Evolutionary conservation across 2,329 filamentous ascomycete genomes (phyloP).

Genomic region (Botrytis medusae): DNA sequence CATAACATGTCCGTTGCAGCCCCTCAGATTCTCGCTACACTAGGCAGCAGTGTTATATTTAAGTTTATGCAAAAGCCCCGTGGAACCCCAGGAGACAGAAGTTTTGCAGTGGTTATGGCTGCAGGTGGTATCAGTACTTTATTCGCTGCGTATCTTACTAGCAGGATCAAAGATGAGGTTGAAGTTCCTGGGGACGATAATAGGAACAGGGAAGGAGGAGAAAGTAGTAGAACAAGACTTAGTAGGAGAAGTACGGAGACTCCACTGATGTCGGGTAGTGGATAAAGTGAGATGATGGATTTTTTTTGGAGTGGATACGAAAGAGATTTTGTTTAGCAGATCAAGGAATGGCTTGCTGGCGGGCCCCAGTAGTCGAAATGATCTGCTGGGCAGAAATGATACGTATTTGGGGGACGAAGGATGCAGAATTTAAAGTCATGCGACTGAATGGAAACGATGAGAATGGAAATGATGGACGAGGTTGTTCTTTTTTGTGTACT

Average conservation of each 20-base stretch:
- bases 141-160: slow-evolving; percentile 66
- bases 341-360: not conserved
- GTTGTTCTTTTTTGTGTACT: not conserved
- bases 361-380: not conserved
- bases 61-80: slow-evolving; percentile 82
- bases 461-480: not conserved
- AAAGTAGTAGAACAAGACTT: not conserved
- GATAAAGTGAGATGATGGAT: not conserved
- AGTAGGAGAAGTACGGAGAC: slow-evolving; percentile 8
- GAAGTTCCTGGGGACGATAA: slow-evolving; percentile 27
- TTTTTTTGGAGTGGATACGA: not conserved
- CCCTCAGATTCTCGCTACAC: slow-evolving; percentile 86
- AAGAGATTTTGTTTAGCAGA: not conserved
- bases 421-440: not conserved
- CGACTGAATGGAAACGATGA: not conserved
- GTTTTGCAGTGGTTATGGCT: slow-evolving; percentile 81
- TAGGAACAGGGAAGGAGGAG: not conserved
- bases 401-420: not conserved
- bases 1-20: slow-evolving; percentile 94
- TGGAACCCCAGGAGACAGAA: slow-evolving; percentile 79
- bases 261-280: slow-evolving; percentile 10
- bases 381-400: not conserved
- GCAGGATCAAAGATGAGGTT: slow-evolving; percentile 39
- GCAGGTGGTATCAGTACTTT: slow-evolving; percentile 80
- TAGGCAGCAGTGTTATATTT: slow-evolving; percentile 83